Conservation (phyloP, 371 early-diverging fungal species). For the Fennellomyces sp. region DNA sequence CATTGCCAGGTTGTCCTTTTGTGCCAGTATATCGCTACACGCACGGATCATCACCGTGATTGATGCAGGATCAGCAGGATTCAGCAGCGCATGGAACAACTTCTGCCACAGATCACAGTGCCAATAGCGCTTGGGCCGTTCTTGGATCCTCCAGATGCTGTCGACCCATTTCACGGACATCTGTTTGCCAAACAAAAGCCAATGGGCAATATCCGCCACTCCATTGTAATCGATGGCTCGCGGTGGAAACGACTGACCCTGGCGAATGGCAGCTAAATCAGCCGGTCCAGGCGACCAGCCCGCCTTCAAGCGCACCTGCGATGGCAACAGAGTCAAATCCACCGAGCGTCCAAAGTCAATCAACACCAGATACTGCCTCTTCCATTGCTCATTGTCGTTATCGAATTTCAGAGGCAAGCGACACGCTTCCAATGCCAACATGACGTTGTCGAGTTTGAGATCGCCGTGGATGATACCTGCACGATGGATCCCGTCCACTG, state of each 20-base stretch:
- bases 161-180: neutral
- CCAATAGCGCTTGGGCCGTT: slow-evolving; percentile 48
- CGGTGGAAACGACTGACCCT: slow-evolving; percentile 22
- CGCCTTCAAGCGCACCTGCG: slow-evolving; percentile 19
- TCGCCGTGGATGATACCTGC: slow-evolving; percentile 47
- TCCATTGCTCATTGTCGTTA: neutral
- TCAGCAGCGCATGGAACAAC: slow-evolving; percentile 39
- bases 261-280: slow-evolving; percentile 15
- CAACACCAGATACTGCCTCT: slow-evolving; percentile 24
- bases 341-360: slow-evolving; percentile 53
- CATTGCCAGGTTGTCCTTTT: too few species aligned
- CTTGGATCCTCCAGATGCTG: slow-evolving; percentile 19
- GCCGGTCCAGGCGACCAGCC: slow-evolving; percentile 32
- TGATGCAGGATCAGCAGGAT: slow-evolving; percentile 13
- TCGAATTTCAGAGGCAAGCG: slow-evolving; percentile 1
- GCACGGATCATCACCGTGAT: neutral
- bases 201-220: slow-evolving; percentile 35
- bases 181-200: slow-evolving; percentile 35
- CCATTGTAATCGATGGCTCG: slow-evolving; percentile 48
- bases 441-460: slow-evolving; percentile 51
- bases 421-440: slow-evolving; percentile 21
- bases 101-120: slow-evolving; percentile 30
- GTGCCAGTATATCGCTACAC: neutral
- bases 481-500: slow-evolving; percentile 28
- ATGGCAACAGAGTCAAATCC: slow-evolving; percentile 29